Evolutionary conservation across 176 grass and related monocot genomes (phyloP).

Genomic region (Otatea glauca): DNA sequence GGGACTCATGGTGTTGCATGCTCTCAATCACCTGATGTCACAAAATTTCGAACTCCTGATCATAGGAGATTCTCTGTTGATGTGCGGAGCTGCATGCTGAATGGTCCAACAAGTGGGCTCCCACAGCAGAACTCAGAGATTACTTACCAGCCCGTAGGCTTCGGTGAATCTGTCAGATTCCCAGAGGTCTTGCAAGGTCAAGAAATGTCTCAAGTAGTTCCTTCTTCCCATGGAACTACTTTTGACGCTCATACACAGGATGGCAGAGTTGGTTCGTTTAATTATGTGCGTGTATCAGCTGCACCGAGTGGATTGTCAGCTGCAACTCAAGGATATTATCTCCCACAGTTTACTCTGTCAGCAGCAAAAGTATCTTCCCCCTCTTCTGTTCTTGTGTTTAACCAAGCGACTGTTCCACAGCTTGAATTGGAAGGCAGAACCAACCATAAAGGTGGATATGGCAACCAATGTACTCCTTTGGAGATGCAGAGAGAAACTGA

Average conservation of each 20-base stretch:
- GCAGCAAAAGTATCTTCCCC: constrained; percentile 61
- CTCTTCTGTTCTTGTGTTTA: constrained; percentile 80
- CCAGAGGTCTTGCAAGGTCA: constrained; percentile 99
- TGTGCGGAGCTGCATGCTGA: constrained; percentile 28
- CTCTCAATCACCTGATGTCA: constrained; percentile 39
- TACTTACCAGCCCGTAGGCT: constrained; percentile 64
- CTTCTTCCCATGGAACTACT: constrained; percentile 35
- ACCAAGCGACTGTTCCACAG: constrained; percentile 34
- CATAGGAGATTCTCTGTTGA: constrained; percentile 33
- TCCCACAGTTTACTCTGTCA: constrained; percentile 36
- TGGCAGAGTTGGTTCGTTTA: constrained; percentile 24
- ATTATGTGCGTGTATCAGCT: constrained; percentile 35
- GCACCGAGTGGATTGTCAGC: constrained; percentile 17
- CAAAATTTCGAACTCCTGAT: constrained; percentile 12
- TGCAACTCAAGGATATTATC: constrained; percentile 43
- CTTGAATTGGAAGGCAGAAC: constrained; percentile 11
- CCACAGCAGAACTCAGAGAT: constrained; percentile 21
- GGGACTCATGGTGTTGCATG: constrained; percentile 42
- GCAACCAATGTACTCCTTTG: constrained; percentile 1
- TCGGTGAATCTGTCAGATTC: constrained; percentile 67
- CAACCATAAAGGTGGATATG: constrained; percentile 23
- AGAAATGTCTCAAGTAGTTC: constrained; percentile 72
- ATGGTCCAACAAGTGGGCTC: constrained; percentile 26
- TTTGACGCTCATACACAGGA: constrained; percentile 39
- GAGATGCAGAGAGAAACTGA: constrained; percentile 37